Base-by-base conservation (phyloP, 2,329 filamentous ascomycete genomes). In the Alternaria gansuensis region DNA sequence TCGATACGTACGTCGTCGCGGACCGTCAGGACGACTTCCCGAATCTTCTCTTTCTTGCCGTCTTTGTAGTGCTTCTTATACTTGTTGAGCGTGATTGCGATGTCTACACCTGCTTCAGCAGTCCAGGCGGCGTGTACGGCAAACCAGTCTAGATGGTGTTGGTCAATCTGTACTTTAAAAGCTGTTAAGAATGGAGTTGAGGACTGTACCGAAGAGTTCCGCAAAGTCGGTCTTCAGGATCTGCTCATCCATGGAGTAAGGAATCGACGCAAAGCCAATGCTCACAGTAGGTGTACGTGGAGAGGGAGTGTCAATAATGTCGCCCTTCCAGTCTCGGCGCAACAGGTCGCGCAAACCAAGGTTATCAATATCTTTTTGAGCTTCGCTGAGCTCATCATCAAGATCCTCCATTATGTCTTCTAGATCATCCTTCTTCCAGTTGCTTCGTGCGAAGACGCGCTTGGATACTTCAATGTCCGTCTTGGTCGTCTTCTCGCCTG, bases 51-150 rank as follows among this genome's bases (percentile, higher is more conserved):
- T 72, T 81, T 82, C 73, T 80, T 78, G 56, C 71, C 68, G 8
- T 77, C 63, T 51, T 74, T 67, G 60, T 78, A 72, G 45, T 71
- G 68, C 56, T 75, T 68, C 60, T 82, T 82, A 73, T 81, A 81
- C 62, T 82, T 82, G 74, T 79, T 82, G 31, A 82, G 65, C 5
- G 75, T 75, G 34, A 82, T 74, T 61, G 73, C 77, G 64, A 82
- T 79, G 61, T 82, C 81, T 11, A 78, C 77, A 31, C 79, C 77
- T 9, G 77, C 71, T 57, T 80, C 75, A 5, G 81, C 80, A 0
- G 81, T 82, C 80, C 80, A 82, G 1, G 81, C 81, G 10, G 81
- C 80, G 50, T 82, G 79, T 28, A 82, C 71, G 3, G 80, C 80
- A 56, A 82, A 82, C 80, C 80, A 82, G 64, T 82, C 56, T 59